These are phyloP conservation scores for Rubus idaeus DNA, from an alignment of 306 rosid genomes.

Conservation along the genomic window DNA sequence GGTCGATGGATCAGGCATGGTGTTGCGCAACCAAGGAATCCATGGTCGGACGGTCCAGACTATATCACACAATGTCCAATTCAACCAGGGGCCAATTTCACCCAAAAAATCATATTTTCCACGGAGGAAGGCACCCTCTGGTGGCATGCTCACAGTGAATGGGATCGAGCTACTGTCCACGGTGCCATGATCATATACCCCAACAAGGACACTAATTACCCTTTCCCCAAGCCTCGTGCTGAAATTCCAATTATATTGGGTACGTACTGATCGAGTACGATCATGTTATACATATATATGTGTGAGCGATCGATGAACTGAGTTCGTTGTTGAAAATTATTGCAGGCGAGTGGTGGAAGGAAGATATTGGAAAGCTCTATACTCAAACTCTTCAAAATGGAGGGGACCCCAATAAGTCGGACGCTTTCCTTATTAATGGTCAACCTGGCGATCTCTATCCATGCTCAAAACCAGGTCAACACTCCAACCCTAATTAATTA, in stretches of 20 bases:
- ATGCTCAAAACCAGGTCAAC: constrained; percentile 23
- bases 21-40: constrained; percentile 41
- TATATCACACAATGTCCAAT: constrained; percentile 58
- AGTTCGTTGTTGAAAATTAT: not conserved
- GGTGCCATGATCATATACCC: constrained; percentile 53
- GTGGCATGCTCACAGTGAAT: constrained; percentile 78
- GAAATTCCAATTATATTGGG: constrained; percentile 52
- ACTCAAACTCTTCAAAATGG: not conserved
- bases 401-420: constrained; percentile 19
- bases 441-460: constrained; percentile 36
- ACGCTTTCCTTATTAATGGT: constrained; percentile 31
- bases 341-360: constrained; percentile 38
- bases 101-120: constrained; percentile 39
- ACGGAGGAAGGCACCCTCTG: constrained; percentile 56
- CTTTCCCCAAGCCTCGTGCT: constrained; percentile 40
- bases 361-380: constrained; percentile 22
- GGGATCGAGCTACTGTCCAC: constrained; percentile 62
- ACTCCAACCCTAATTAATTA: not conserved
- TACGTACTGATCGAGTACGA: constrained; percentile 2
- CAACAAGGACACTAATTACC: constrained; percentile 21
- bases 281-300: not conserved
- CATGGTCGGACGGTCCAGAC: constrained; percentile 52
- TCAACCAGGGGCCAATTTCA: constrained; percentile 35
- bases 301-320: not conserved
- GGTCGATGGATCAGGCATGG: constrained; percentile 40